These are phyloP conservation scores for Sclerotinia spermophila DNA, from an alignment of 2,329 filamentous ascomycete genomes.

Conservation along the genomic window DNA sequence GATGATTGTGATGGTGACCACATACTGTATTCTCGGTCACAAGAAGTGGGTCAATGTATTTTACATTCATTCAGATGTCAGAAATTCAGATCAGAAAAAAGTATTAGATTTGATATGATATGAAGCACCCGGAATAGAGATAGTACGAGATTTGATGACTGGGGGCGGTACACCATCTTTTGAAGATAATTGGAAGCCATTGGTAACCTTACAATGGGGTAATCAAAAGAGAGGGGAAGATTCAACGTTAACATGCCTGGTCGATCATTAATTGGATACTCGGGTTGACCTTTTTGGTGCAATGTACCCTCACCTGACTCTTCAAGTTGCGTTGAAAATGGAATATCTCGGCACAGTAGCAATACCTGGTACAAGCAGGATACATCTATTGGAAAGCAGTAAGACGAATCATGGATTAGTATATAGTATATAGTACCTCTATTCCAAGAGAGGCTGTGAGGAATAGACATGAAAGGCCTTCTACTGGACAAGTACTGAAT, in stretches of 20 bases:
- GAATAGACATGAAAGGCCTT: background rate
- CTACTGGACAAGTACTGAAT: background rate
- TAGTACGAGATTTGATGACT: constrained; percentile 3
- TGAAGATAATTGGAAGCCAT: constrained; percentile 13
- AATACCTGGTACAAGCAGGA: constrained; percentile 2
- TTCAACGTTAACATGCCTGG: constrained; percentile 11
- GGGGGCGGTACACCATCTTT: background rate
- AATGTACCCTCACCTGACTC: constrained; percentile 14
- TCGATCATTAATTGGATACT: constrained; percentile 16
- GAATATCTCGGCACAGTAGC: constrained; percentile 5
- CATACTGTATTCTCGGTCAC: constrained; percentile 15
- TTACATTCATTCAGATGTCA: background rate
- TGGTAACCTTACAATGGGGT: constrained; percentile 12
- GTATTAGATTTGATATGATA: constrained; percentile 1
- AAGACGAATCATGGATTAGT: constrained; percentile 12
- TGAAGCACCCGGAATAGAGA: constrained; percentile 1
- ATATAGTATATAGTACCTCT: constrained; percentile 8
- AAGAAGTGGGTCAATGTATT: constrained; percentile 15
- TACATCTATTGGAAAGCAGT: constrained; percentile 7
- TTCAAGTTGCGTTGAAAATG: background rate
- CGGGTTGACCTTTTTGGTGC: constrained; percentile 8
- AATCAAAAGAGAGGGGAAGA: constrained; percentile 12
- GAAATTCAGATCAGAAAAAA: background rate
- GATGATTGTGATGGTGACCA: constrained; percentile 17
- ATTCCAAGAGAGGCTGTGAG: constrained; percentile 18